phyloP scores from a whole-genome alignment of 2,329 filamentous ascomycete genomes.

The Epichloe hybrida region DNA sequence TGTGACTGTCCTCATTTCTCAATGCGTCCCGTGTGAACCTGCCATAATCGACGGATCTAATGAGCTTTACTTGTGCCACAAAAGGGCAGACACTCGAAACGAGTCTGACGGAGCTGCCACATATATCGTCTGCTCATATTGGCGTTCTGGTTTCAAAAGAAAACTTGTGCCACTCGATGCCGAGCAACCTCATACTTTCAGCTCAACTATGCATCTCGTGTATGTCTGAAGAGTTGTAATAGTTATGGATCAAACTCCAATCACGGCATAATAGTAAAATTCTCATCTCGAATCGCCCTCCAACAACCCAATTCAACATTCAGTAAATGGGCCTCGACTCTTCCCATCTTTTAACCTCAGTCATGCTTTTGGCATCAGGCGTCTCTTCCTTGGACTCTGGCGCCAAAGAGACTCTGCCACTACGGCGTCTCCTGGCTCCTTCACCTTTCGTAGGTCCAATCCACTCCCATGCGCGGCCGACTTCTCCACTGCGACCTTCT shows the following conservation, averaged over 20 bases:
- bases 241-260: neutral
- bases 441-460: constrained; percentile 43
- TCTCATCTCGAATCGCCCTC: neutral
- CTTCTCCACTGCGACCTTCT: constrained; percentile 51
- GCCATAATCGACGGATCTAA: too few species aligned
- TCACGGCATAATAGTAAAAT: neutral
- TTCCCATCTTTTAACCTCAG: constrained; percentile 26
- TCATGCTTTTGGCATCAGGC: constrained; percentile 10
- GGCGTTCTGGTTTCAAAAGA: too few species aligned
- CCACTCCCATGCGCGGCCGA: constrained; percentile 57
- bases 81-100: too few species aligned
- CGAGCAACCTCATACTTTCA: too few species aligned
- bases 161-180: too few species aligned
- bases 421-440: constrained; percentile 32
- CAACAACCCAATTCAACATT: constrained; percentile 1
- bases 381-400: constrained; percentile 25
- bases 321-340: constrained; percentile 29
- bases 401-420: constrained; percentile 36
- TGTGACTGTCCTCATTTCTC: neutral
- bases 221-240: neutral
- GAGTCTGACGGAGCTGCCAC: too few species aligned
- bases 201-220: too few species aligned
- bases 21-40: neutral
- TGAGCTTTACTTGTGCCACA: too few species aligned
- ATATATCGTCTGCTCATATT: too few species aligned